Percentiles rank a stretch among this genome's conserved stretches.
These are phyloP conservation scores for Diphasiastrum complanatum DNA, from an alignment of 83 land plant species.

Conservation along the genomic window DNA sequence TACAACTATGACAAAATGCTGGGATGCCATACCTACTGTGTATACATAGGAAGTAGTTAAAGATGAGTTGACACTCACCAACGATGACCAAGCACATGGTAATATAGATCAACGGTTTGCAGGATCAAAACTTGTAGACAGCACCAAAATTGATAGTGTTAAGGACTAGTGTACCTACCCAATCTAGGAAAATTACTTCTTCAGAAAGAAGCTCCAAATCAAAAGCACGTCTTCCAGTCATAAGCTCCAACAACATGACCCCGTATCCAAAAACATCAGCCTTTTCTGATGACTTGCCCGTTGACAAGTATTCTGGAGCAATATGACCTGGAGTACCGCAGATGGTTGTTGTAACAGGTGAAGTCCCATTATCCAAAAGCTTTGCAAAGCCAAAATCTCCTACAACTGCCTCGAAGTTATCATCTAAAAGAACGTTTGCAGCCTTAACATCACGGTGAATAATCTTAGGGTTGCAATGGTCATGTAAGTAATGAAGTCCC, in stretches of 20 bases:
- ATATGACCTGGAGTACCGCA: slow-evolving; percentile 41
- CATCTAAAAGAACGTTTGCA: slow-evolving; percentile 28
- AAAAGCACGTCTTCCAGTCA: slow-evolving; percentile 11
- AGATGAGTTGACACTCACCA: no score
- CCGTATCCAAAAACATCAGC: slow-evolving; percentile 42
- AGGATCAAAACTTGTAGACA: no score
- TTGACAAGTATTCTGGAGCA: slow-evolving; percentile 42
- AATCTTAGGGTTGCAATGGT: slow-evolving; percentile 19
- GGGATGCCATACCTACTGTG: no score
- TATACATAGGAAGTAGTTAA: no score
- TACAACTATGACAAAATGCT: no score
- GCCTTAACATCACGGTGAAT: slow-evolving; percentile 30
- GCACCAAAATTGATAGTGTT: no score
- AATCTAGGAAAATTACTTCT: slow-evolving; percentile 11
- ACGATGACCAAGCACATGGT: no score
- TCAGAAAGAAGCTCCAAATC: no score
- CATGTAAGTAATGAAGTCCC: slow-evolving; percentile 19
- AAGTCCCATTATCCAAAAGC: slow-evolving; percentile 18
- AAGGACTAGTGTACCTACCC: no score
- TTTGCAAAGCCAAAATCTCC: slow-evolving; percentile 31
- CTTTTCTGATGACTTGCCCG: slow-evolving; percentile 34
- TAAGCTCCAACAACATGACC: slow-evolving; percentile 27
- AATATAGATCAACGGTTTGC: no score
- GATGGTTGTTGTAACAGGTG: slow-evolving; percentile 23
- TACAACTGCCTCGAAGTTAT: slow-evolving; percentile 20